These are phyloP conservation scores for Dendrothele bispora DNA, from an alignment of 768 basidiomycete species.

Conservation along the genomic window DNA sequence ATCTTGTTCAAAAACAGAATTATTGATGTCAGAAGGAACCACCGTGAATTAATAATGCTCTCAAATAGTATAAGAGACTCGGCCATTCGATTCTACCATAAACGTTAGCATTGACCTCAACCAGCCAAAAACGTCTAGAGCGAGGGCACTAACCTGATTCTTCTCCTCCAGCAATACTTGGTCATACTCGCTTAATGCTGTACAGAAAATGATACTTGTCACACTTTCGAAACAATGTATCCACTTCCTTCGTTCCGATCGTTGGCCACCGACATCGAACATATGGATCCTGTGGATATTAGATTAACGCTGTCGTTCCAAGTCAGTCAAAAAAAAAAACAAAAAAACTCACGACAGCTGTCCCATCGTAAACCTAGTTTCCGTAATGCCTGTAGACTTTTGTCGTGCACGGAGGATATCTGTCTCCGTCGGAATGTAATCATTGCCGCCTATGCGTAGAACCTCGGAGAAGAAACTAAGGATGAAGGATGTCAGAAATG, in stretches of 20 bases:
- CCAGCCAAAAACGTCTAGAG: constrained; percentile 3
- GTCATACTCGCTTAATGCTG: constrained; percentile 74
- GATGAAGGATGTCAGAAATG: background rate
- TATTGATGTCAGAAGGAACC: constrained; percentile 68
- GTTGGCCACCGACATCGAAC: constrained; percentile 72
- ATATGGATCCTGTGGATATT: constrained; percentile 49
- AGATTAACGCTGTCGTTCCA: no score
- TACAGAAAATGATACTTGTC: constrained; percentile 71
- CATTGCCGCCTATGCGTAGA: constrained; percentile 74
- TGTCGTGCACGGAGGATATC: constrained; percentile 88
- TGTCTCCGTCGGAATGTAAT: constrained; percentile 83
- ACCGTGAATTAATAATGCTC: constrained; percentile 75
- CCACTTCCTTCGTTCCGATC: constrained; percentile 49
- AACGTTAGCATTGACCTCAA: background rate
- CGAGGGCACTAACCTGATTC: constrained; percentile 48
- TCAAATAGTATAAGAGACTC: constrained; percentile 78
- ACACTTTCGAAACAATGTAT: constrained; percentile 60
- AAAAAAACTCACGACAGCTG: constrained; percentile 48
- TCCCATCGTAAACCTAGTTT: constrained; percentile 80
- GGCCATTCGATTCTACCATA: constrained; percentile 66
- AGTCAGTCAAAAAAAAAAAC: background rate
- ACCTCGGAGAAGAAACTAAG: constrained; percentile 84
- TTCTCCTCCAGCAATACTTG: constrained; percentile 69
- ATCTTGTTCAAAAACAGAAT: constrained; percentile 75
- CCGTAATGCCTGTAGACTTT: constrained; percentile 88